Percentiles rank a stretch among this genome's conserved stretches.
Evolutionary conservation across 2,329 filamentous ascomycete genomes (phyloP).

Genomic region (Hypomyces rosellus): DNA sequence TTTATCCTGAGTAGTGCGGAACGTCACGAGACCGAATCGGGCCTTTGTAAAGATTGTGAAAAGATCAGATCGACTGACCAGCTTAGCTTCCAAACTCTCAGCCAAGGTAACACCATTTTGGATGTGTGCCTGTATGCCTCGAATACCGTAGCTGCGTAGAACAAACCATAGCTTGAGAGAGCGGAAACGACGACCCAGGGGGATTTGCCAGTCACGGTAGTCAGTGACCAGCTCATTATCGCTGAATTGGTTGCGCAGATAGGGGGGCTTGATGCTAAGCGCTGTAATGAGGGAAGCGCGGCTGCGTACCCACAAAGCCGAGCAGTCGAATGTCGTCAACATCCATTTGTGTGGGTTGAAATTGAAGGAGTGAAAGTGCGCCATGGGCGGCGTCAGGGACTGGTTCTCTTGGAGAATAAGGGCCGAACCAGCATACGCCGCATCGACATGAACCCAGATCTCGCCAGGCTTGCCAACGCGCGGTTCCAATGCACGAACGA

Average conservation of each 20-base stretch:
- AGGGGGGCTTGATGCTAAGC: conserved; percentile 71
- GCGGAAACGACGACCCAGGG: conserved; percentile 81
- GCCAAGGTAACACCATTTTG: conserved; percentile 61
- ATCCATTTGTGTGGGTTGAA: conserved; percentile 98
- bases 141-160: conserved; percentile 71
- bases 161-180: conserved; percentile 95
- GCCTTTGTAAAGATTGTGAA: conserved; percentile 72
- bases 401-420: conserved; percentile 78
- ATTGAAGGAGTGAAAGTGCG: conserved; percentile 78
- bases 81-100: conserved; percentile 59
- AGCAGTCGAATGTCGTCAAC: conserved; percentile 84
- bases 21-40: conserved; percentile 71
- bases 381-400: conserved; percentile 54
- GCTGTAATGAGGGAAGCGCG: conserved; percentile 72
- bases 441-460: conserved; percentile 91
- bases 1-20: conserved; percentile 48
- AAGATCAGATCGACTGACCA: conserved; percentile 57
- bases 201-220: conserved; percentile 96
- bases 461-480: conserved; percentile 32
- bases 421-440: conserved; percentile 83
- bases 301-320: conserved; percentile 71
- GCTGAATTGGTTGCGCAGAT: conserved; percentile 74
- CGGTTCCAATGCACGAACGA: conserved; percentile 45
- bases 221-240: conserved; percentile 83
- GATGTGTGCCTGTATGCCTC: conserved; percentile 69